These are phyloP conservation scores for Coprinopsis marcescibilis DNA, from an alignment of 768 basidiomycete genomes.

Conservation along the genomic window DNA sequence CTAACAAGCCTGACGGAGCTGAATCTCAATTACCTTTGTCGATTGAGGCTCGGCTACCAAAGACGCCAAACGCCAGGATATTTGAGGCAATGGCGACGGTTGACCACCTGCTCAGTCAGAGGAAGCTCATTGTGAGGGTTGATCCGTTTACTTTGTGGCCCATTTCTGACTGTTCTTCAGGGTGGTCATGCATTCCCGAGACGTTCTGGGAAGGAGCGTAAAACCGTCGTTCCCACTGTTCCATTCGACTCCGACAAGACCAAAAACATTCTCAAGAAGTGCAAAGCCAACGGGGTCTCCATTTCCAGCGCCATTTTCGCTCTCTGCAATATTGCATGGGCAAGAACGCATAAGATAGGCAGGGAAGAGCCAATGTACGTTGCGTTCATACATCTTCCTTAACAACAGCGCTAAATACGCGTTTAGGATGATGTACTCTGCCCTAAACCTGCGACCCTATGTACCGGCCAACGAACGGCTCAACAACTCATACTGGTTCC, in stretches of 20 bases:
- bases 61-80: neutral
- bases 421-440: slow-evolving; percentile 82
- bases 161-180: slow-evolving; percentile 25
- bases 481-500: slow-evolving; percentile 71
- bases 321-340: slow-evolving; percentile 72
- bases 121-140: slow-evolving; percentile 35
- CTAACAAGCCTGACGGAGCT: neutral
- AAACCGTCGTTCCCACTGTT: slow-evolving; percentile 66
- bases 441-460: slow-evolving; percentile 70
- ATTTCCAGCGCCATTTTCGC: slow-evolving; percentile 74
- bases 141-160: neutral
- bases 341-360: slow-evolving; percentile 37
- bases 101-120: neutral
- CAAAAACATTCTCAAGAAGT: slow-evolving; percentile 56
- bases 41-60: slow-evolving; percentile 17
- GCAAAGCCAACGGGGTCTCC: slow-evolving; percentile 67
- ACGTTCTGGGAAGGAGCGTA: slow-evolving; percentile 35
- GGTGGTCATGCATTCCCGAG: slow-evolving; percentile 73
- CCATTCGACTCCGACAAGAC: slow-evolving; percentile 53
- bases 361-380: slow-evolving; percentile 49
- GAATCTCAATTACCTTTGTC: slow-evolving; percentile 17
- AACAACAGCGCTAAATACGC: slow-evolving; percentile 1
- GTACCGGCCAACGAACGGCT: slow-evolving; percentile 35
- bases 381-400: neutral
- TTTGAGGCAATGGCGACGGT: neutral